Conservation (phyloP, 2,329 filamentous ascomycete species). For the Apiospora kogelbergensis region DNA sequence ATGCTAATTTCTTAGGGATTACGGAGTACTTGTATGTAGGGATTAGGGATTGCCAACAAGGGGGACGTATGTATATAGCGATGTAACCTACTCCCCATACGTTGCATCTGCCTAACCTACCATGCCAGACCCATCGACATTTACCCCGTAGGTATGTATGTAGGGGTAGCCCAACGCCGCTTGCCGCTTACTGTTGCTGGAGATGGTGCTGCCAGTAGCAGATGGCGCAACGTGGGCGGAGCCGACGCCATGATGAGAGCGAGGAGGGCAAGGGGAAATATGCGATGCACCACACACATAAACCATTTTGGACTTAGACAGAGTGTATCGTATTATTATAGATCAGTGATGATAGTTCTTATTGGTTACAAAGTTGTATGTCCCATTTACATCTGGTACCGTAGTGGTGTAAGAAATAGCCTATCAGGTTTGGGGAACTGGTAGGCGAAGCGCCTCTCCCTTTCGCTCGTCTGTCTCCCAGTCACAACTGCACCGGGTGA, state of each 20-base stretch:
- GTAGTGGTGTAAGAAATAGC: background rate
- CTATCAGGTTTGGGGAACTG: background rate
- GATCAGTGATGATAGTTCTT: background rate
- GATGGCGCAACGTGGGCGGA: background rate
- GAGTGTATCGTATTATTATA: background rate
- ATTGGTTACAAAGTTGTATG: background rate
- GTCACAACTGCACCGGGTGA: background rate
- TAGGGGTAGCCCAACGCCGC: background rate
- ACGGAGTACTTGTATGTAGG: no score
- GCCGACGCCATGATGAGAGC: background rate
- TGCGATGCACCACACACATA: background rate
- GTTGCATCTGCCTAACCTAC: background rate
- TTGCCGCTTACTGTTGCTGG: background rate
- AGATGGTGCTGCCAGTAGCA: background rate
- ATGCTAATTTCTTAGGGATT: background rate
- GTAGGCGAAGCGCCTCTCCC: background rate
- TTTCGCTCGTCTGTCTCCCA: background rate
- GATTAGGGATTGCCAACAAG: background rate
- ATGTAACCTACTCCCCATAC: background rate
- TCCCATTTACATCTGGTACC: background rate
- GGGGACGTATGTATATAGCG: background rate
- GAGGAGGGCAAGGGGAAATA: background rate
- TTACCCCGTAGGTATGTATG: no score
- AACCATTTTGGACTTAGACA: no score
- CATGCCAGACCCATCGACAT: background rate